Evolutionary conservation across 176 grass and related monocot species (phyloP).

Genomic region (Eleusine indica): DNA sequence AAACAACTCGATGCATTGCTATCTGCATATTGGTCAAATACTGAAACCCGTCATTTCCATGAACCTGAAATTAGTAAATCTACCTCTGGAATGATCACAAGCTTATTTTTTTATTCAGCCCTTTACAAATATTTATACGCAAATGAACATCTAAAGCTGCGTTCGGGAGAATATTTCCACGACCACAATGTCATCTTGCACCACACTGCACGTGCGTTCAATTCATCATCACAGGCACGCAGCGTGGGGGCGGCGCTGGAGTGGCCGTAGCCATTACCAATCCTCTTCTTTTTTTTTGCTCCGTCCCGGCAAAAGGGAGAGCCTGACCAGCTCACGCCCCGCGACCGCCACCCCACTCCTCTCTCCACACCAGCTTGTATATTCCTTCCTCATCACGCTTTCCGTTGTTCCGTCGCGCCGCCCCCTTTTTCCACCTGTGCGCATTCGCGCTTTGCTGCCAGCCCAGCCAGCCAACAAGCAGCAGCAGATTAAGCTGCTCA

Average conservation of each 20-base stretch:
- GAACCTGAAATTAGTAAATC: too few relatives aligned
- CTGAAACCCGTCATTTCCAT: too few relatives aligned
- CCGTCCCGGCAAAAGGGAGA: conserved; percentile 33
- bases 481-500: background rate
- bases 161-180: conserved; percentile 2
- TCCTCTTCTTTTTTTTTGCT: background rate
- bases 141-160: background rate
- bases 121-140: too few relatives aligned
- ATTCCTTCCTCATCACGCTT: conserved; percentile 50
- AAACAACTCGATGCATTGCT: too few relatives aligned
- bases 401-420: conserved; percentile 15
- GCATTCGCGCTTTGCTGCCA: background rate
- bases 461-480: background rate
- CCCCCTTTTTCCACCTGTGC: conserved; percentile 40
- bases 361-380: conserved; percentile 48
- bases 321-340: conserved; percentile 41
- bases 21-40: too few relatives aligned
- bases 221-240: background rate
- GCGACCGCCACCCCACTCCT: conserved; percentile 52
- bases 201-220: background rate
- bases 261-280: conserved; percentile 20
- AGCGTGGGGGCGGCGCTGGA: background rate
- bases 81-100: too few relatives aligned
- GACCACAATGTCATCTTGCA: background rate
- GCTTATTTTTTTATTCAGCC: too few relatives aligned